Evolutionary conservation across 495 filamentous ascomycete species (phyloP), one percentile per base, ranked within the genome.

Genomic region (Penicillium waksmanii): DNA sequence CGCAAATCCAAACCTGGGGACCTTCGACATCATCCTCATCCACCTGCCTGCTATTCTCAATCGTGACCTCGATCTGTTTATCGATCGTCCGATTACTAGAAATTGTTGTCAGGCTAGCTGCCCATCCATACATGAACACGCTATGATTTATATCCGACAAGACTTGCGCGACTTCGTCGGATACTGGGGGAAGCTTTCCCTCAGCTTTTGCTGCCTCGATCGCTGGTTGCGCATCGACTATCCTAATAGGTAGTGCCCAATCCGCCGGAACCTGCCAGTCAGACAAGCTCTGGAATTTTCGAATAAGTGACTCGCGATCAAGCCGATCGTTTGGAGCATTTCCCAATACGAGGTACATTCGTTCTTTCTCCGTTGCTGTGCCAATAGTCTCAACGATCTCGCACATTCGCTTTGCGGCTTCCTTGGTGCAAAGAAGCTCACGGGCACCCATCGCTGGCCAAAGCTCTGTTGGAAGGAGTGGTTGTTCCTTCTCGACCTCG

Each of bases 71-170:
- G 53, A 91, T 85, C 40, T 84, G 77, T 62, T 84, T 90, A 17
- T 83, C 84, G 25, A 87, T 84, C 0, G 80, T 79, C 10, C 85
- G 80, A 65, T 91, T 91, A 50, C 83, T 86, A 12, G 86, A 87
- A 54, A 91, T 77, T 2, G 89, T 91, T 34, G 84, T 87, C 34
- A 80, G 61, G 1, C 77, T 77, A 4, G 74, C 73, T 36, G 74
- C 75, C 88, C 88, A 91, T 9, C 89, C 88, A 63, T 84, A 85
- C 61, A 90, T 73, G 64, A 91, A 90, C 11, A 89, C 88, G 40
- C 84, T 84, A 43, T 76, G 67, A 62, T 91, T 91, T 50, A 91
- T 87, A 38, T 81, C 75, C 5, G 81, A 83, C 50, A 91, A 68
- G 18, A 79, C 73, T 10, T 75, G 58, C 1, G 68, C 71, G 40